Base-by-base conservation (phyloP, 129 eudicot species). In the Chrysanthemum makinoi region DNA sequence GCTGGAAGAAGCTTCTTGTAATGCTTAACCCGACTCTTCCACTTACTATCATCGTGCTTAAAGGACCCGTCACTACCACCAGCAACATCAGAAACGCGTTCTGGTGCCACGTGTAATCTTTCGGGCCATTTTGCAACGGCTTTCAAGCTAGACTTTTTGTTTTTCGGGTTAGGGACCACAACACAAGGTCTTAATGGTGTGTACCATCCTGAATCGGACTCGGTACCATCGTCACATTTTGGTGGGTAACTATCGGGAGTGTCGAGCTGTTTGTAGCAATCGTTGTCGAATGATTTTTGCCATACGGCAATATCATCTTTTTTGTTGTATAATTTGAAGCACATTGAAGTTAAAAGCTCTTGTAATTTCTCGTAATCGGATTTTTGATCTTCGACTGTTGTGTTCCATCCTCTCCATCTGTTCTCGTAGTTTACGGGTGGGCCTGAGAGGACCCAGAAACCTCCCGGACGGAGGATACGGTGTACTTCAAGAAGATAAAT, bases 401-500 rank as follows among this genome's bases (percentile, higher is more conserved):
- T 89, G 83, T 94, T 94, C 98, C 98, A 94, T 20, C 98, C 98
- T 86, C 87, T 83, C 98, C 98, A 94, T 0, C 86, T 88, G 72
- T 84, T 86, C 59, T 89, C 97, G 28, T 89, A 94, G 86, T 94
- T 94, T 28, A 94, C 96, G 3, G 98, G 98, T 0, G 98, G 98
- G 17, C 98, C 98, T 0, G 98, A 94, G 53, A 94, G 97, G 66
- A 89, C 93, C 98, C 98, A 94, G 67, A 94, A 94, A 51, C 98
- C 98, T n/a, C 98, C 98, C 0, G 98, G 98, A 28, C 98, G 88
- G 44, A 94, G 98, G 43, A 94, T 94, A 30, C 98, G 91, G 78
- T 89, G 85, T 57, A 94, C 80, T 82, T 94, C 98, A 54, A 94
- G 80, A 76, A 94, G 98, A 82, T 94, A 94, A 65, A 94, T 77